Base-by-base conservation (phyloP, 2,329 filamentous ascomycete species). In the Aphanocladium album region DNA sequence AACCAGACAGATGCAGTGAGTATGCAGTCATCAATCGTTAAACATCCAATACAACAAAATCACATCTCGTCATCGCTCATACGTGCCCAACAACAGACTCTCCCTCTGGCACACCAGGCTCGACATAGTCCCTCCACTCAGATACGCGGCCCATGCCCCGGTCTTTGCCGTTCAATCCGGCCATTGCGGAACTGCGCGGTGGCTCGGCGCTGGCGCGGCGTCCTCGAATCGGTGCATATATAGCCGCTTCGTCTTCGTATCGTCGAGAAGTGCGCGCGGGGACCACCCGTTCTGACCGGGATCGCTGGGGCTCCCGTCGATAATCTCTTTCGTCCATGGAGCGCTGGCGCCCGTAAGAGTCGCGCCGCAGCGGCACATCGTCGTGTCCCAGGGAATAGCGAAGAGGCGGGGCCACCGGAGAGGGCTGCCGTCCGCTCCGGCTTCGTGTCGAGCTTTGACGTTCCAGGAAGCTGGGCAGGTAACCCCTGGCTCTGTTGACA, bases 111-210 rank as follows among this genome's bases (percentile, higher is more conserved):
- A 70, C 63, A 4, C 78, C 79, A 7, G 75, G 75, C 63, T 76
- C 74, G 17, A 83, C 77, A 68, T 79, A 80, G 45, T 71, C 74
- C 62, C 73, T 73, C 80, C 80, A 83, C 60, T 81, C 77, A 47
- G 70, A 71, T 19, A 83, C 80, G 7, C 80, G 73, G 63, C 77
- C 73, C 74, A 77, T 74, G 11, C 80, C 80, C 37, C 75, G 72
- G 1, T 75, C 77, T 30, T 72, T 71, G 5, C 77, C 77, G 43
- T 72, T 74, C 43, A 83, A 73, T 4, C 80, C 80, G 27, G 80
- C 80, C 67, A 82, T 69, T 50, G 76, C 72, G 54, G 79, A 81
- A 30, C 73, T 73, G 64, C 67, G 74, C 35, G 75, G 73, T 45
- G 67, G 63, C 41, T 67, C 65, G 16, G 62, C 64, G 49, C 66